phyloP scores from a whole-genome alignment of 2,329 filamentous ascomycete species.

The Exophiala spinifera region DNA sequence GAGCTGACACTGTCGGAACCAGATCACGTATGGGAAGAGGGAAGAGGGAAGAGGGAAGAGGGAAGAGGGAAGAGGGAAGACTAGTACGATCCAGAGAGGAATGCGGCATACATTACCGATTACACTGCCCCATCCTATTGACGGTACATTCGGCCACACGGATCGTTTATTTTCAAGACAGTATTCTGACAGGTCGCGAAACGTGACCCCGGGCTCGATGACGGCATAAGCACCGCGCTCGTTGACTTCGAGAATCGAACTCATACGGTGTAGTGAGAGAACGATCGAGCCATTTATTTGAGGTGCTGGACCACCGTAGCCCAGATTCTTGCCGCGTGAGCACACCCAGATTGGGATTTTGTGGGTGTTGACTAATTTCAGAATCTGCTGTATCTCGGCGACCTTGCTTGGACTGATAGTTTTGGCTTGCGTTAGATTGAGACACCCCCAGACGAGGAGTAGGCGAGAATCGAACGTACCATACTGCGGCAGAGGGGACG shows the following conservation, averaged over 20 bases:
- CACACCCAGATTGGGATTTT: neutral
- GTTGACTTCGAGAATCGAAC: slow-evolving; percentile 33
- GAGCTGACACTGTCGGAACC: no score
- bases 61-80: no score
- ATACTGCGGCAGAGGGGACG: neutral
- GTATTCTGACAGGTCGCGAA: slow-evolving; percentile 43
- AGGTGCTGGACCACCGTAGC: slow-evolving; percentile 50
- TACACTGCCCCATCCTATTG: slow-evolving; percentile 49
- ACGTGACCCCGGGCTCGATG: slow-evolving; percentile 45
- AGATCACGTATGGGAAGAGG: slow-evolving; percentile 29
- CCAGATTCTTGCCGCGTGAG: slow-evolving; percentile 21
- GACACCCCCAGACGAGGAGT: no score
- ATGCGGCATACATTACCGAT: neutral
- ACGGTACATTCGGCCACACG: slow-evolving; percentile 49
- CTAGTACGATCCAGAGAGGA: no score
- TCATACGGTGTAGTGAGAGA: slow-evolving; percentile 40
- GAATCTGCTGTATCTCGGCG: neutral
- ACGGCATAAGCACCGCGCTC: slow-evolving; percentile 32
- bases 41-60: neutral
- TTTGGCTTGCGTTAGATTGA: no score
- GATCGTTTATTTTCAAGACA: slow-evolving; percentile 37
- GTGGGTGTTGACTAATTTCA: neutral
- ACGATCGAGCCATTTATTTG: slow-evolving; percentile 43
- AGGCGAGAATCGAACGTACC: neutral
- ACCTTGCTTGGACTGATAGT: slow-evolving; percentile 22